Evolutionary conservation across 768 basidiomycete species (phyloP).

Genomic region (Gymnopilus dilepis): DNA sequence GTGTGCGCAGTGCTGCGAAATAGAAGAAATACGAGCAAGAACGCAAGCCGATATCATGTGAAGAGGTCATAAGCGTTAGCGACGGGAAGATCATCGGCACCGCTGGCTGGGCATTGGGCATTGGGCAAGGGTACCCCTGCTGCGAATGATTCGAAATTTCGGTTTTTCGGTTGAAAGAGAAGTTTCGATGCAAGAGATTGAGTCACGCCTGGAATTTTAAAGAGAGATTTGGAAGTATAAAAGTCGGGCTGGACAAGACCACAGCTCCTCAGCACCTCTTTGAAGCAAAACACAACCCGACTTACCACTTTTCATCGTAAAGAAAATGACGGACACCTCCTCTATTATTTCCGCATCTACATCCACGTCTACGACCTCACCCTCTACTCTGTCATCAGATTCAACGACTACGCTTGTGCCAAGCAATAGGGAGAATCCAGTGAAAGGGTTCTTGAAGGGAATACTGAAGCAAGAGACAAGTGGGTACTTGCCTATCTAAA

Average conservation of each 20-base stretch:
- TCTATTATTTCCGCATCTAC: neutral
- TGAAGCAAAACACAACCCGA: neutral
- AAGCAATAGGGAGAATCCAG: neutral
- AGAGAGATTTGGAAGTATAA: neutral
- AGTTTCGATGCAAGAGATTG: neutral
- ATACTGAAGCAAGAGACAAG: neutral
- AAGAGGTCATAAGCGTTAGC: neutral
- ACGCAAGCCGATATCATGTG: neutral
- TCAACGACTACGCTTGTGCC: conserved; percentile 2
- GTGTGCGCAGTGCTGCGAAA: neutral
- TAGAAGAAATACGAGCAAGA: neutral
- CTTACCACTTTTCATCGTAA: neutral
- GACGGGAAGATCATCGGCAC: neutral
- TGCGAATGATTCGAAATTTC: neutral
- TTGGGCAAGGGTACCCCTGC: neutral
- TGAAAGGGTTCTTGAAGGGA: conserved; percentile 2
- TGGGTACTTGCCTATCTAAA: neutral
- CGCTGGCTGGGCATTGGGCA: neutral
- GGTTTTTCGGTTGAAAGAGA: neutral
- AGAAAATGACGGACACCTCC: neutral
- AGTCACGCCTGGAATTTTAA: neutral
- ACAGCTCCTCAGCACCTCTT: too few species aligned
- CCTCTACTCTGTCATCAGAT: neutral
- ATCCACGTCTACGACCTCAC: neutral
- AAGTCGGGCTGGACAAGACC: neutral